phyloP scores from a whole-genome alignment of 768 basidiomycete species.

The Naganishia vaughanmartiniae region DNA sequence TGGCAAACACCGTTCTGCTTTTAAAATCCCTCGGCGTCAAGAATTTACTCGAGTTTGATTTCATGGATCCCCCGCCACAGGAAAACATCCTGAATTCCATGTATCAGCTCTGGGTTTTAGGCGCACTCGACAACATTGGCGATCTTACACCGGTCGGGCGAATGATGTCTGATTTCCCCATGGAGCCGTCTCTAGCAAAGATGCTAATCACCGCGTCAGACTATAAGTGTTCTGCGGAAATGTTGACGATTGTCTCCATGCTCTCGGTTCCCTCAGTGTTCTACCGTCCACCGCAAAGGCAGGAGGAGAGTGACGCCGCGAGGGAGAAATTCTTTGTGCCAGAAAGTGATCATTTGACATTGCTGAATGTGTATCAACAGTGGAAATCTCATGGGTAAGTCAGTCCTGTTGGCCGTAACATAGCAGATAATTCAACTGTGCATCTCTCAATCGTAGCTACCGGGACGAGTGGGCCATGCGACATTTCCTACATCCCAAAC shows the following conservation, averaged over 20 bases:
- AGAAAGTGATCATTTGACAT: constrained; percentile 92
- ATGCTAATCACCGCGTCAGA: constrained; percentile 96
- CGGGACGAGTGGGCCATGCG: constrained; percentile 92
- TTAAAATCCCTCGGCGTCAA: constrained; percentile 96
- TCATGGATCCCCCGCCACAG: constrained; percentile 99
- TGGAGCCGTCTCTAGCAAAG: constrained; percentile 99
- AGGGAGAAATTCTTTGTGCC: constrained; percentile 98
- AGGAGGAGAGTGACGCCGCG: constrained; percentile 96
- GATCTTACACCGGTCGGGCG: constrained; percentile 86
- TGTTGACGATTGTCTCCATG: constrained; percentile 99
- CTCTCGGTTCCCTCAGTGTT: constrained; percentile 96
- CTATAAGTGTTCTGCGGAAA: constrained; percentile 86
- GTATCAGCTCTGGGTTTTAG: constrained; percentile 99
- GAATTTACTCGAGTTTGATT: constrained; percentile 95
- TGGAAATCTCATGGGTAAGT: constrained; percentile 93
- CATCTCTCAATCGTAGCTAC: constrained; percentile 57
- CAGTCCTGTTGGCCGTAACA: neutral
- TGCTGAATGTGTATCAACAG: constrained; percentile 94
- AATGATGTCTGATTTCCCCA: constrained; percentile 99
- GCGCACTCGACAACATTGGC: constrained; percentile 95
- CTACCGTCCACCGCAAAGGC: constrained; percentile 92
- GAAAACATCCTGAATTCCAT: constrained; percentile 98
- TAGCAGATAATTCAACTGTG: constrained; percentile 30
- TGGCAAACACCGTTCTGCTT: constrained; percentile 92
- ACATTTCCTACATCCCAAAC: constrained; percentile 94